phyloP scores from a whole-genome alignment of 2,329 filamentous ascomycete genomes.

The Emergomyces orientalis region DNA sequence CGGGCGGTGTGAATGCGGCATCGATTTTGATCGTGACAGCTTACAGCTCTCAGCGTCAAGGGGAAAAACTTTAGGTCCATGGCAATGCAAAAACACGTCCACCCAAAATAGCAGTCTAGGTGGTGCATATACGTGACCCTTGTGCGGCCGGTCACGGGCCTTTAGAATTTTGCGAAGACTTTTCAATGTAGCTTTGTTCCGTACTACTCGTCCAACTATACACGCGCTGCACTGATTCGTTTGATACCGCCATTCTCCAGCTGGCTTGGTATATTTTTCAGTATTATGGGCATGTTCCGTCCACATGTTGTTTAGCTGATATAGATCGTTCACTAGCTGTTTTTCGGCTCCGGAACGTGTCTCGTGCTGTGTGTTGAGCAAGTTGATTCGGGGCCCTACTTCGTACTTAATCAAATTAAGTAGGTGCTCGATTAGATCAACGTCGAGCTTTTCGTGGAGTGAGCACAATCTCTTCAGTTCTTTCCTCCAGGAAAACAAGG shows the following conservation, averaged over 20 bases:
- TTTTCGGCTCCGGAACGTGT: neutral
- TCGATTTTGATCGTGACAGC: neutral
- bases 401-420: neutral
- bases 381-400: neutral
- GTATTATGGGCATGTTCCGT: neutral
- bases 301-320: neutral
- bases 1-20: neutral
- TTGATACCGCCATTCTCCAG: neutral
- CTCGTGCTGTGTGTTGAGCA: neutral
- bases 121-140: neutral
- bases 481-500: neutral
- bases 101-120: neutral
- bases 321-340: neutral
- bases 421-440: neutral
- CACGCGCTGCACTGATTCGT: neutral
- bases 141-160: neutral
- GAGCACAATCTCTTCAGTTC: neutral
- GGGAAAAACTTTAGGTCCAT: neutral
- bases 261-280: neutral
- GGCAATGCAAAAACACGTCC: neutral
- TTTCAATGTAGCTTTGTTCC: neutral
- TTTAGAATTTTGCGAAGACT: neutral
- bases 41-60: neutral
- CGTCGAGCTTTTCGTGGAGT: neutral
- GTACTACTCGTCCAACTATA: neutral